phyloP scores from a whole-genome alignment of 495 filamentous ascomycete species.

The Lepraria neglecta region DNA sequence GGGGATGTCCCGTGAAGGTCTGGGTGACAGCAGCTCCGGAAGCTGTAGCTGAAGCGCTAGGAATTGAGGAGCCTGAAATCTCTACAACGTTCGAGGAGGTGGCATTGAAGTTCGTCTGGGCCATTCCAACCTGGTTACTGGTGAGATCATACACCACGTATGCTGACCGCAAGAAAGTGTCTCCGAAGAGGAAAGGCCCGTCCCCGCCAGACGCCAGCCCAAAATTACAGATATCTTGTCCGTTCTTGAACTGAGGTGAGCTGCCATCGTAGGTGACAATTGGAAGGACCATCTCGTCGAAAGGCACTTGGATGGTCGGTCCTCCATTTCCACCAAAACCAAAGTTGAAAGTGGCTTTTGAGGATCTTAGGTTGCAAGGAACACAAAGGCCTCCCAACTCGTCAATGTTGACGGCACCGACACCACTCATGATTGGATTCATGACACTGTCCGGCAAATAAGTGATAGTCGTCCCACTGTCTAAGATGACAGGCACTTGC shows the following conservation, averaged over 20 bases:
- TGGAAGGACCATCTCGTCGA: conserved; percentile 62
- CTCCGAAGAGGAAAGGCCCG: conserved; percentile 66
- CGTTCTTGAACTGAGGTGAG: conserved; percentile 52
- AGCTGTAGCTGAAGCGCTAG: conserved; percentile 55
- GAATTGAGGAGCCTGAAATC: conserved; percentile 61
- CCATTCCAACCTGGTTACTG: conserved; percentile 75
- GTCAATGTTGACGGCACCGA: conserved; percentile 55
- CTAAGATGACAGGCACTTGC: conserved; percentile 63
- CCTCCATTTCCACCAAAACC: conserved; percentile 48
- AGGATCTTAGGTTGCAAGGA: conserved; percentile 54
- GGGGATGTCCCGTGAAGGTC: conserved; percentile 24
- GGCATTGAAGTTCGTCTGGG: conserved; percentile 68
- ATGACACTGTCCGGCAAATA: conserved; percentile 65
- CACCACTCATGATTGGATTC: conserved; percentile 50
- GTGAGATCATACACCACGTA: conserved; percentile 84
- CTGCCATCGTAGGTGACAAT: conserved; percentile 41
- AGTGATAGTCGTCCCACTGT: conserved; percentile 69
- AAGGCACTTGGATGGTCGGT: conserved; percentile 53
- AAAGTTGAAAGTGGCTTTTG: conserved; percentile 58
- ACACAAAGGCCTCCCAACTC: conserved; percentile 52
- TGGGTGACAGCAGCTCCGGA: conserved; percentile 50
- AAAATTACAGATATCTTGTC: conserved; percentile 54
- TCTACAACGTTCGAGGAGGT: conserved; percentile 58
- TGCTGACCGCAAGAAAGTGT: conserved; percentile 82
- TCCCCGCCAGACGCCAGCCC: conserved; percentile 57